Base-by-base conservation (phyloP, 768 basidiomycete genomes). In the Calocybe cyanea region DNA sequence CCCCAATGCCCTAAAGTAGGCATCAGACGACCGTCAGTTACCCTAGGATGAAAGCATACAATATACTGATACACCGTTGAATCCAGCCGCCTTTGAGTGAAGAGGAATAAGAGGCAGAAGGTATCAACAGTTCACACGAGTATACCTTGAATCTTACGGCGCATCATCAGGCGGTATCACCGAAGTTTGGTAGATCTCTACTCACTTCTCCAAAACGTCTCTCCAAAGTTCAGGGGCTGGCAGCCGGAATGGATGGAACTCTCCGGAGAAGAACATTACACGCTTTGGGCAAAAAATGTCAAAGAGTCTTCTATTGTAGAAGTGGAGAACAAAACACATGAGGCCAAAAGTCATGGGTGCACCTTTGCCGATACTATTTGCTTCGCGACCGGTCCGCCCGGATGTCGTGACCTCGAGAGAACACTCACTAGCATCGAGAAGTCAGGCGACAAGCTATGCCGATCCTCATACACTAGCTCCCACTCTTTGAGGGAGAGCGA, bases 161-260 rank as follows among this genome's bases (percentile, higher is more conserved):
- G 25, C 25, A 28, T 28, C 25, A 28, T 28, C 11, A 28, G 25
- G 25, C 28, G 23, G 10, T 23, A n/a, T 3, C 15, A 32, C 15
- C 19, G 19, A 46, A 20, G 25, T 18, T 24, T 4, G 19, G 11
- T 1, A 2, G 9, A 17, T n/a, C n/a, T n/a, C n/a, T 1, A 46
- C 57, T 19, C 32, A 64, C 65, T 80, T 86, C 53, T 85, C 76
- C 41, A 85, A 66, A 32, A 85, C 70, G 54, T 85, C 85, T 28
- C 73, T 66, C 83, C 83, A 87, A 18, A 87, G 65, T 24, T 75
- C 74, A 20, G 81, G 80, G 4, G 80, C 75, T 4, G 81, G 84
- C 4, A 86, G 63, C 24, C 82, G 77, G 64, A 83, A 87, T 2
- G 81, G 72, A 51, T 85, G 85, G 58, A 85, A 82, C 57, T 85